Conservation (phyloP, 768 basidiomycete genomes). For the Phlegmacium glaucopus region DNA sequence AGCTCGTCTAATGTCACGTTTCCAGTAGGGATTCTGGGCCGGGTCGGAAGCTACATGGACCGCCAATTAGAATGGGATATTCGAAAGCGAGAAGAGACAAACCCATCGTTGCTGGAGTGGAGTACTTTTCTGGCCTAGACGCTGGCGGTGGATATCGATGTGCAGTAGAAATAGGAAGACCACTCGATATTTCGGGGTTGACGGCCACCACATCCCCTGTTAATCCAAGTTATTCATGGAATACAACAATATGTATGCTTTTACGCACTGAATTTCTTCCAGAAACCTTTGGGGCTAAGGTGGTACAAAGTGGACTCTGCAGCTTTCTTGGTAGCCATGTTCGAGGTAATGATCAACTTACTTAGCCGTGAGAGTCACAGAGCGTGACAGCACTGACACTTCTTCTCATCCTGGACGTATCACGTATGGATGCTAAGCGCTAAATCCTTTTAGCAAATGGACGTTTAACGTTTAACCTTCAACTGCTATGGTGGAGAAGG, state of each 20-base stretch:
- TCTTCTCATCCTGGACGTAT: too few species aligned
- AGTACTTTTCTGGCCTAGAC: slow-evolving; percentile 83
- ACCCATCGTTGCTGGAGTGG: slow-evolving; percentile 89
- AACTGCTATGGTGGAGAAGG: too few species aligned
- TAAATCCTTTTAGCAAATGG: too few species aligned
- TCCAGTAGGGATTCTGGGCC: slow-evolving; percentile 93
- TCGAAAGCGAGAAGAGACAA: slow-evolving; percentile 8
- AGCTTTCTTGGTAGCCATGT: slow-evolving; percentile 73
- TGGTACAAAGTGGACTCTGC: slow-evolving; percentile 92
- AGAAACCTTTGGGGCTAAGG: slow-evolving; percentile 84
- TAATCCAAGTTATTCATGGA: too few species aligned
- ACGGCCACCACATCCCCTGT: slow-evolving; percentile 79
- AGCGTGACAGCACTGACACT: slow-evolving; percentile 5
- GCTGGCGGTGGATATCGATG: slow-evolving; percentile 85
- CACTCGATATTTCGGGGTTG: slow-evolving; percentile 89
- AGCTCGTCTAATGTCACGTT: slow-evolving; percentile 88
- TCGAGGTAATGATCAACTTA: slow-evolving; percentile 11
- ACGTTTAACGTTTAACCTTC: too few species aligned
- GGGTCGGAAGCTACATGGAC: slow-evolving; percentile 68
- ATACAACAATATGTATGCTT: too few species aligned
- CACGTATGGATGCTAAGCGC: too few species aligned
- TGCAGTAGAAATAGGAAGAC: slow-evolving; percentile 71
- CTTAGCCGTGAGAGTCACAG: slow-evolving; percentile 7
- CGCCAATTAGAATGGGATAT: background rate
- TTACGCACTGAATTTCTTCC: slow-evolving; percentile 91